phyloP scores from a whole-genome alignment of 1,284 basidiomycete species.

The Malassezia globosa region DNA sequence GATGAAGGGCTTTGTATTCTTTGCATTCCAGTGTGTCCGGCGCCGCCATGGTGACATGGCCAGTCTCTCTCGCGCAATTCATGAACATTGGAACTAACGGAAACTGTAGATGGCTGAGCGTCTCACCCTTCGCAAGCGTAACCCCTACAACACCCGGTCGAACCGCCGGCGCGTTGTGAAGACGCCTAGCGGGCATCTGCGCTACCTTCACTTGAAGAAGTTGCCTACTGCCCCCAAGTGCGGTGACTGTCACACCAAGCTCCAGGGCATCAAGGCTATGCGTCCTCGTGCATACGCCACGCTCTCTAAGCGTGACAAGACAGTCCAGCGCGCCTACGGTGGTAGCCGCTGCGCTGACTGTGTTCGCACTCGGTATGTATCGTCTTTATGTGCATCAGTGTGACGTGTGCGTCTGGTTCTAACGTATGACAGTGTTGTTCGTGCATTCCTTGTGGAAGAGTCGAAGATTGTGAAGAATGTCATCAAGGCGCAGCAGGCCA shows the following conservation, averaged over 20 bases:
- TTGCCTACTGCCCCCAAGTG: slow-evolving; percentile 80
- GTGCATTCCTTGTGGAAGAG: slow-evolving; percentile 98
- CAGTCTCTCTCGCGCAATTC: too few species aligned
- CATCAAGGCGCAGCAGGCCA: slow-evolving; percentile 70
- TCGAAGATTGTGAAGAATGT: slow-evolving; percentile 99
- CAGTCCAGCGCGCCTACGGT: slow-evolving; percentile 44
- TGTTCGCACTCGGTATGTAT: slow-evolving; percentile 39
- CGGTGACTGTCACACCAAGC: slow-evolving; percentile 46
- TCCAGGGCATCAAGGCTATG: slow-evolving; percentile 42
- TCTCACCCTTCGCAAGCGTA: slow-evolving; percentile 96
- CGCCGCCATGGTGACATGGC: too few species aligned
- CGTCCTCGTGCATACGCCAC: slow-evolving; percentile 42
- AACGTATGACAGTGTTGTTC: slow-evolving; percentile 64
- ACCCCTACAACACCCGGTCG: slow-evolving; percentile 96
- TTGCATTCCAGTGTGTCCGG: too few species aligned
- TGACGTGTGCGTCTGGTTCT: background rate
- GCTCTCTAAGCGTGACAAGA: slow-evolving; percentile 43
- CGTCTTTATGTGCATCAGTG: too few species aligned
- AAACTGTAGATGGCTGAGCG: slow-evolving; percentile 73
- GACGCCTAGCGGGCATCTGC: slow-evolving; percentile 85
- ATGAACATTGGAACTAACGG: slow-evolving; percentile 2
- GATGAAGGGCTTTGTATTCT: too few species aligned
- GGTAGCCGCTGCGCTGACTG: slow-evolving; percentile 43
- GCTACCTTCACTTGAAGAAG: slow-evolving; percentile 84
- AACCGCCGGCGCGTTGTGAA: slow-evolving; percentile 90